These are phyloP conservation scores for Kazachstania africana DNA, from an alignment of 805 yeast species.

Conservation along the genomic window DNA sequence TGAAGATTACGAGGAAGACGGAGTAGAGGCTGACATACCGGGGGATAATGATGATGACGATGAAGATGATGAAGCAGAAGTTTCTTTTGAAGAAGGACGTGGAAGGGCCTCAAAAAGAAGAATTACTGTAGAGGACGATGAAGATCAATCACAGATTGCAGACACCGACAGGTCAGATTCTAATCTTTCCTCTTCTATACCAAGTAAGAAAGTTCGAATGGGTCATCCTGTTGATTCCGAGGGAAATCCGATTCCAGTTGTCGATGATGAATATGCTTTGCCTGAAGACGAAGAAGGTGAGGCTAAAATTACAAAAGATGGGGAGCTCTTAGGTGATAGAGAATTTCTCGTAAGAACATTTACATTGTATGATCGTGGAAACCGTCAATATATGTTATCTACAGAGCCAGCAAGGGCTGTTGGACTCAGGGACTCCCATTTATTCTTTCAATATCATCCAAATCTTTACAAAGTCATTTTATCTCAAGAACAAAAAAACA, in stretches of 20 bases:
- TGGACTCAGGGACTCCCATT: conserved; percentile 85
- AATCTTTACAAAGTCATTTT: conserved; percentile 62
- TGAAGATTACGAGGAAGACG: conserved; percentile 15
- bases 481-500: conserved; percentile 68
- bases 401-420: conserved; percentile 95
- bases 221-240: conserved; percentile 46
- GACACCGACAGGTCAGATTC: conserved; percentile 20
- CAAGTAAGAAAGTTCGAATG: conserved; percentile 33
- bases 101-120: conserved; percentile 3
- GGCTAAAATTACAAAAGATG: conserved; percentile 53
- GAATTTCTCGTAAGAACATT: conserved; percentile 62
- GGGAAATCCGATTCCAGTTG: conserved; percentile 53
- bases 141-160: conserved; percentile 9
- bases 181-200: no score
- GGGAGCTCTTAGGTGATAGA: conserved; percentile 61
- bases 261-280: conserved; percentile 66
- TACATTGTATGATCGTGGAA: conserved; percentile 45
- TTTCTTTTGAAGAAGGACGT: conserved; percentile 11
- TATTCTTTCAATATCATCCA: conserved; percentile 78
- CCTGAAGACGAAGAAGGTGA: conserved; percentile 74
- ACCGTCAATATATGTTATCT: conserved; percentile 72
- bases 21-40: conserved; percentile 5
- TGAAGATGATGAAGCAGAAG: conserved; percentile 12
- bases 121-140: conserved; percentile 7
- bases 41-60: conserved; percentile 11